Base-by-base conservation (phyloP, 2,329 filamentous ascomycete genomes). In the Phialophora tarda region DNA sequence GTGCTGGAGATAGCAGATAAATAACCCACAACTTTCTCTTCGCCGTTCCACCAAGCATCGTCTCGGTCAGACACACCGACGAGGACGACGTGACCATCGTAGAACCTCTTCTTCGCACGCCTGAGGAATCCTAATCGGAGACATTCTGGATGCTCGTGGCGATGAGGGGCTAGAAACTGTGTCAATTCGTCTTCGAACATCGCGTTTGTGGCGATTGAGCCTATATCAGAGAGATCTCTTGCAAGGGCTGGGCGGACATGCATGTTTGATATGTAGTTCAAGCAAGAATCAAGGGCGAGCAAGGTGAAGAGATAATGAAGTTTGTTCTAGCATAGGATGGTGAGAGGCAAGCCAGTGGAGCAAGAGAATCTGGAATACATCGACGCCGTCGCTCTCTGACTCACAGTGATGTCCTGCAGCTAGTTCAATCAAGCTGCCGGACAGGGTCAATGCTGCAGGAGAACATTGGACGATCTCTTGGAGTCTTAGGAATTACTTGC, bases 101-200 rank as follows among this genome's bases (percentile, higher is more conserved):
- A 71, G 38, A 65, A 69, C 21, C 69, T 48, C 47, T 47, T 47
- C 61, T 69, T 71, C 4, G 64, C 38, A 21, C 69, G 59, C 30
- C 63, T 64, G 24, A 72, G 56, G 48, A 70, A 69, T 12, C 64
- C 55, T 26, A 63, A 58, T 24, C 71, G 66, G 57, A 69, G 69
- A 58, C 68, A 61, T 26, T 62, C 41, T 4, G 69, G 71, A 62
- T 71, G 60, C 38, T 68, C 26, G 34, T 66, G 32, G 41, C 71
- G 69, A 41, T 64, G 24, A 14, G 72, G 72, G 21, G 64, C 64
- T 12, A 73, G 41, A 50, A 63, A 70, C 4, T 30, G 30, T 12
- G 62, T 65, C n/a, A 73, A 41, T 24, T 72, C 67, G 28, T 73
- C 71, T 24, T 73, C 65, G 14, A 64, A 67, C 59, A 71, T 62